Evolutionary conservation across 2,329 filamentous ascomycete genomes (phyloP).

Genomic region (Polychaeton citri): DNA sequence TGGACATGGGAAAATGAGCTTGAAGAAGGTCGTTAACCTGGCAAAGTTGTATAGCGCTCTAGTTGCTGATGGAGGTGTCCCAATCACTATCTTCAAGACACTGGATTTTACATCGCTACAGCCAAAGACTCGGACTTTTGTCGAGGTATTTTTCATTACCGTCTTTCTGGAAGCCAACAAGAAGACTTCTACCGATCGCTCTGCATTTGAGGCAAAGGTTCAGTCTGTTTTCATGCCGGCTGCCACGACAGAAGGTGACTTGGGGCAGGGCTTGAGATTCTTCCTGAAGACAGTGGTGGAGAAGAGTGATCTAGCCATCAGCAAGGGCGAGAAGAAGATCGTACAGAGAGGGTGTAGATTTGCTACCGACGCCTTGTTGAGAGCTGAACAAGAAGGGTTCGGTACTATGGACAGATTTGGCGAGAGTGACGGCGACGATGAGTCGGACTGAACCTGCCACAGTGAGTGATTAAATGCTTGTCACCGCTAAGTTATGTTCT

Average conservation of each 20-base stretch:
- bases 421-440: background rate
- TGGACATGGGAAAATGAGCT: conserved; percentile 34
- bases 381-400: conserved; percentile 3
- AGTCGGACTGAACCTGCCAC: background rate
- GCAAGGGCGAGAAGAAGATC: conserved; percentile 38
- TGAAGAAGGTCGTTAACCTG: conserved; percentile 51
- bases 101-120: conserved; percentile 71
- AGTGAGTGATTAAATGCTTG: too few species aligned
- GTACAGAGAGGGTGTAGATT: conserved; percentile 31
- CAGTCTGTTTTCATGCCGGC: conserved; percentile 55
- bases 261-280: conserved; percentile 63
- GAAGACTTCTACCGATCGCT: conserved; percentile 24
- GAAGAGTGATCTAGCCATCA: conserved; percentile 43
- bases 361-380: conserved; percentile 12
- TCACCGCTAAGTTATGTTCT: too few species aligned
- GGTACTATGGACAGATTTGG: background rate
- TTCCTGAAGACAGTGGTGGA: conserved; percentile 65
- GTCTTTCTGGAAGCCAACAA: conserved; percentile 46
- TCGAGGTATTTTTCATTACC: conserved; percentile 68
- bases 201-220: conserved; percentile 31
- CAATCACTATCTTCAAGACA: conserved; percentile 46
- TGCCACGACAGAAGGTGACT: conserved; percentile 49
- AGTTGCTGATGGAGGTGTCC: conserved; percentile 45
- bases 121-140: conserved; percentile 60
- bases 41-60: conserved; percentile 53